Conservation (phyloP, 768 basidiomycete species). For the Mycena kentingensis region DNA sequence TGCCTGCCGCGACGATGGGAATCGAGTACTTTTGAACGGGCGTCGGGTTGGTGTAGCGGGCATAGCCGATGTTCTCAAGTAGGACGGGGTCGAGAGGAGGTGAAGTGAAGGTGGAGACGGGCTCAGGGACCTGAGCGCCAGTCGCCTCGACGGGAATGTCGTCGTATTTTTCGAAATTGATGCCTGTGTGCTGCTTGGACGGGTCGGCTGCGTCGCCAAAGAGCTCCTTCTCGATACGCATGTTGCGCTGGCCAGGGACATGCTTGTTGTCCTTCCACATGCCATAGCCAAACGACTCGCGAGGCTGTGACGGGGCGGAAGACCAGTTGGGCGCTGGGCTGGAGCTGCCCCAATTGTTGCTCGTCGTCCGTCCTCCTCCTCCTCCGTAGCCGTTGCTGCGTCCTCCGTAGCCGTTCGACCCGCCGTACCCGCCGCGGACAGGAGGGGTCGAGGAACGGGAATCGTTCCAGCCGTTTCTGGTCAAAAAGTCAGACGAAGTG, state of each 20-base stretch:
- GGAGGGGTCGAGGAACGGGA: conserved; percentile 68
- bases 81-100: conserved; percentile 92
- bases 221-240: conserved; percentile 92
- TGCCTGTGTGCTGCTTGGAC: conserved; percentile 91
- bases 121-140: conserved; percentile 95
- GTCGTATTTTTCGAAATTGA: conserved; percentile 99
- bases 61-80: conserved; percentile 90
- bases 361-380: conserved; percentile 40
- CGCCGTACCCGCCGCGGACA: conserved; percentile 49
- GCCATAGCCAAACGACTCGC: conserved; percentile 65
- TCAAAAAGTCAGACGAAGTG: conserved; percentile 13
- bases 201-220: conserved; percentile 88
- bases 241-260: conserved; percentile 78
- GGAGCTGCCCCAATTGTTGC: conserved; percentile 45
- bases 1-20: conserved; percentile 89
- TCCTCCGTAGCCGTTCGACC: conserved; percentile 41
- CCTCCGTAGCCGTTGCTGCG: conserved; percentile 44
- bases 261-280: conserved; percentile 91
- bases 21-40: conserved; percentile 99
- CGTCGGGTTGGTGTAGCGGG: conserved; percentile 93
- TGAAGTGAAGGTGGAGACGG: conserved; percentile 81
- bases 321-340: conserved; percentile 40
- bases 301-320: conserved; percentile 42
- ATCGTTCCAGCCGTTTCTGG: conserved; percentile 74
- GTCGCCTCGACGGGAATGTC: conserved; percentile 99